phyloP scores from a whole-genome alignment of 2,329 filamentous ascomycete genomes.

The Nigrospora sphaerica region DNA sequence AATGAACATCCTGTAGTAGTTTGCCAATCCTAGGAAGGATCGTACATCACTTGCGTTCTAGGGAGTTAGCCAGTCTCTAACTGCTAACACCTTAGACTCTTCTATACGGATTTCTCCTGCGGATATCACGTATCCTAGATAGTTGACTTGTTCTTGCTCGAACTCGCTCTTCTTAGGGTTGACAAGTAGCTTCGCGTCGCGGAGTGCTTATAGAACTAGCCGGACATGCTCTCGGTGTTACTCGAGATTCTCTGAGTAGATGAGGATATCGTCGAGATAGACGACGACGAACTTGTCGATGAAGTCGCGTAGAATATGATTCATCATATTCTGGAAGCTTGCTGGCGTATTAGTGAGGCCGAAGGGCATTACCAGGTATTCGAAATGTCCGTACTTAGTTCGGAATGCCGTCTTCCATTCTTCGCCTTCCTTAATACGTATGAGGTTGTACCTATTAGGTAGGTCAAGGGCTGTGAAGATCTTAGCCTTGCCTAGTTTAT shows the following conservation, averaged over 20 bases:
- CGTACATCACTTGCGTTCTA: slow-evolving; percentile 11
- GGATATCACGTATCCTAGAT: slow-evolving; percentile 20
- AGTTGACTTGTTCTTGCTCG: slow-evolving; percentile 16
- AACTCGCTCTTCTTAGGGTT: slow-evolving; percentile 22
- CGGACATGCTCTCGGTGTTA: slow-evolving; percentile 16
- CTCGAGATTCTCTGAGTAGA: slow-evolving; percentile 16
- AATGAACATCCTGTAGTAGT: slow-evolving; percentile 20
- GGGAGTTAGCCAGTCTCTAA: slow-evolving; percentile 16
- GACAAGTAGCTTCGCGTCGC: slow-evolving; percentile 4
- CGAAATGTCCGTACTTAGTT: slow-evolving; percentile 14
- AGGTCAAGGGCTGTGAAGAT: slow-evolving; percentile 8
- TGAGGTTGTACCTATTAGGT: slow-evolving; percentile 6
- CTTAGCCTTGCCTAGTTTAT: slow-evolving; percentile 7
- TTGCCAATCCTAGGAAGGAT: slow-evolving; percentile 22
- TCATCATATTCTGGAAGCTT: slow-evolving; percentile 9
- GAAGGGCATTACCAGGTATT: slow-evolving; percentile 21
- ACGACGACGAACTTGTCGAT: slow-evolving; percentile 1
- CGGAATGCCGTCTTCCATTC: slow-evolving; percentile 18
- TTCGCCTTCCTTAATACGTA: slow-evolving; percentile 9
- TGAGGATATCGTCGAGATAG: slow-evolving; percentile 13
- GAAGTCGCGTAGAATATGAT: slow-evolving; percentile 3
- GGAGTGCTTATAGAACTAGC: slow-evolving; percentile 8
- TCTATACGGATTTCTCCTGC: slow-evolving; percentile 16
- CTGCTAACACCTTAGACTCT: slow-evolving; percentile 12
- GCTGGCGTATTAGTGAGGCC: slow-evolving; percentile 8